Base-by-base conservation (phyloP, 805 yeast genomes). In the Starmerella bacillaris region DNA sequence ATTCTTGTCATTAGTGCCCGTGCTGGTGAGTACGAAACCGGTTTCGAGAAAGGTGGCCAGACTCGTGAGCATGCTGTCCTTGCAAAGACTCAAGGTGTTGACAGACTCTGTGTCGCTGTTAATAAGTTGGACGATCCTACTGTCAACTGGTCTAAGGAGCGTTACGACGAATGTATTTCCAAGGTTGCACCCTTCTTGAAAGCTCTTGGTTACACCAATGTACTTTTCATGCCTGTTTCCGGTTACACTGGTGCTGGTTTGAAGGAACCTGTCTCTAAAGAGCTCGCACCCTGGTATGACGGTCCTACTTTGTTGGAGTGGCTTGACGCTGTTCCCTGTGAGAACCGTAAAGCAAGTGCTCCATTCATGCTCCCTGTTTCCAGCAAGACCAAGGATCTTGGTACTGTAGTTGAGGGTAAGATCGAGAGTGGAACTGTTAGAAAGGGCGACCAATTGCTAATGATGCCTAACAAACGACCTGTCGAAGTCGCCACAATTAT, bases 81-180 rank as follows among this genome's bases (percentile, higher is more conserved):
- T 56, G 98, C 98, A 43, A 89, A 86, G 67, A 89, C 95, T 35
- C 96, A 86, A 63, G 98, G 98, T 63, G 94, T 86, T 43, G 82
- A 86, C 66, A 78, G 75, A 58, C 70, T 86, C 58, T 67, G 89
- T 44, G 94, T 86, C 39, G 95, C 78, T 36, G 83, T 86, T 48
- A 89, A 89, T 67, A 89, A 89, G 71, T 86, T 89, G 96, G 99
- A 89, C 61, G 99, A 89, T 55, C 78, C 94, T 33, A 89, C 98
- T 33, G 99, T 89, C 31, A 60, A 58, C 44, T 89, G 99, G 99
- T 78, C 94, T 18, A 71, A 84, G 61, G 93, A 78, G 55, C 78
- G 99, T 61, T 89, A 80, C 58, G 82, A 79, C 49, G 96, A 89
- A 65, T 89, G 96, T 70, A 83, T 78, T 44, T 59, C 72, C 47